Percentiles rank a stretch among this genome's conserved stretches.
phyloP scores from a whole-genome alignment of 805 yeast genomes.

The Priceomyces fermenticarens region DNA sequence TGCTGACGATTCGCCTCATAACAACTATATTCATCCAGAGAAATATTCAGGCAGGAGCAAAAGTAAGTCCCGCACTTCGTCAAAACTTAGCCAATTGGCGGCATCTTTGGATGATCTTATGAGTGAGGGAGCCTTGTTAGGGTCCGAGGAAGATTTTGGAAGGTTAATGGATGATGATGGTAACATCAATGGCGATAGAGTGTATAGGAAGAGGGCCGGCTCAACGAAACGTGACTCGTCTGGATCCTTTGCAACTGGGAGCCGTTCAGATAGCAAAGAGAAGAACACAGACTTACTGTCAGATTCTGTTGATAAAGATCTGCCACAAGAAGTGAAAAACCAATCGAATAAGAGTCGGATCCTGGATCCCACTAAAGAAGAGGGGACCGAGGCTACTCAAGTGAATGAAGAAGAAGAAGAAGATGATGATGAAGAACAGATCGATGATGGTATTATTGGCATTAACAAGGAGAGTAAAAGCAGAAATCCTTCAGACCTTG shows the following conservation, averaged over 20 bases:
- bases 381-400: slow-evolving; percentile 22
- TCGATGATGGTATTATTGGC: slow-evolving; percentile 2
- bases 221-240: slow-evolving; percentile 6
- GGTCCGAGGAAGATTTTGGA: slow-evolving; percentile 52
- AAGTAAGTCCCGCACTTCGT: slow-evolving; percentile 10
- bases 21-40: slow-evolving; percentile 45
- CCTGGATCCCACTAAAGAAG: slow-evolving; percentile 1
- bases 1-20: slow-evolving; percentile 44
- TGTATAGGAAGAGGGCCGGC: slow-evolving; percentile 18
- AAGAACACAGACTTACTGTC: background rate
- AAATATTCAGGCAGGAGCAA: slow-evolving; percentile 20
- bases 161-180: slow-evolving; percentile 53
- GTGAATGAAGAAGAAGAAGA: background rate
- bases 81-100: slow-evolving; percentile 32
- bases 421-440: slow-evolving; percentile 1
- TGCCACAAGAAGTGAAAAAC: background rate
- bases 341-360: too few species aligned
- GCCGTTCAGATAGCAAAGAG: too few species aligned
- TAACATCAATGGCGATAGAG: slow-evolving; percentile 46
- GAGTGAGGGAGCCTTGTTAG: slow-evolving; percentile 44
- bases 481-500: background rate
- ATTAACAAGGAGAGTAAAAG: background rate
- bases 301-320: too few species aligned
- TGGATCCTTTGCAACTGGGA: background rate
- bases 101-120: slow-evolving; percentile 54